Evolutionary conservation across 805 yeast genomes (phyloP).

Genomic region (Sugiyamaella boreocaroliniensis): DNA sequence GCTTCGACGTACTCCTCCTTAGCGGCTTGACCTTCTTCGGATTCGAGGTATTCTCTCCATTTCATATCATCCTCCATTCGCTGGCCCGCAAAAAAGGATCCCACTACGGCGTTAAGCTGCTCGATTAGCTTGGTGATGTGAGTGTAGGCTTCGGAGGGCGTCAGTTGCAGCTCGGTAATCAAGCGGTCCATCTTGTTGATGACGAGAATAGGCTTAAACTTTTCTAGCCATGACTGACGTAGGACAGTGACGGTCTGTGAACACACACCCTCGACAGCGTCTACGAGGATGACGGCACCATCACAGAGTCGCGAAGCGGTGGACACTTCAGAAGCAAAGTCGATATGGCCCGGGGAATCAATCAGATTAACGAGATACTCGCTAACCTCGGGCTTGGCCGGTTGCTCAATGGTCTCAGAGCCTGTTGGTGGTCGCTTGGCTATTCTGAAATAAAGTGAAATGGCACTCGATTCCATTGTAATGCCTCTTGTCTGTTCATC

Average conservation of each 20-base stretch:
- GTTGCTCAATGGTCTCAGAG: constrained; percentile 6
- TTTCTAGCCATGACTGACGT: constrained; percentile 93
- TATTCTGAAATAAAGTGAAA: constrained; percentile 82
- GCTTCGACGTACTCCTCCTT: constrained; percentile 57
- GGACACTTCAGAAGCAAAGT: constrained; percentile 92
- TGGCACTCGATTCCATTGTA: constrained; percentile 96
- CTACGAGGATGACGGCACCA: constrained; percentile 92
- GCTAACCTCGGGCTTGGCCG: constrained; percentile 34
- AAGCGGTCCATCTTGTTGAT: constrained; percentile 87
- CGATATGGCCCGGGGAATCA: constrained; percentile 99
- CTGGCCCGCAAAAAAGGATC: constrained; percentile 88
- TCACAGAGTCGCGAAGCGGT: constrained; percentile 95
- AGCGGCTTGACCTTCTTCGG: constrained; percentile 20
- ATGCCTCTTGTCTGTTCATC: constrained; percentile 96
- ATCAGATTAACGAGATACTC: constrained; percentile 86
- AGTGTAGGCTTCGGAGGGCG: constrained; percentile 77
- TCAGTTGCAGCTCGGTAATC: constrained; percentile 69
- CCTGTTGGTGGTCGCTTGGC: constrained; percentile 31
- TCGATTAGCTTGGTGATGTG: constrained; percentile 77
- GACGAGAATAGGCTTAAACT: constrained; percentile 79
- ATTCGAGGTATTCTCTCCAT: constrained; percentile 47
- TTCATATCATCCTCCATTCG: constrained; percentile 78
- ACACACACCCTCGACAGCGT: constrained; percentile 97
- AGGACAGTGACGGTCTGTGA: constrained; percentile 94
- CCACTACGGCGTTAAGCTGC: constrained; percentile 91